Base-by-base conservation (phyloP, 2,329 filamentous ascomycete genomes). In the Fusarium sp. region DNA sequence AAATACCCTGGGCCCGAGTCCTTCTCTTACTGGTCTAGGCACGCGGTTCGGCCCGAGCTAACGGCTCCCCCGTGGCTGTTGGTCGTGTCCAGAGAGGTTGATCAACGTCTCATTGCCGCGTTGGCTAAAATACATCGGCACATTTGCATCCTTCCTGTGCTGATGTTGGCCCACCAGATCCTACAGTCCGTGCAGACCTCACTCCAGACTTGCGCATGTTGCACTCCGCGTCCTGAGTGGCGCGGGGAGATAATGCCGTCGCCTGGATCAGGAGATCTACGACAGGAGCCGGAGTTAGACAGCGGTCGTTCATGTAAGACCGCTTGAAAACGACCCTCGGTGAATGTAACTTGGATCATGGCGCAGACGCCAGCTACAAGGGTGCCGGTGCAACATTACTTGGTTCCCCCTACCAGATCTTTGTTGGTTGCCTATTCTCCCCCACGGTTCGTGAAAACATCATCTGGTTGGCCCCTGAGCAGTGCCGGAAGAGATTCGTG, bases 141-240 rank as follows among this genome's bases (percentile, higher is more conserved):
- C 57, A 69, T 62, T 57, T 27, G 30, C 32, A 66, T 66, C 66
- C 66, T 65, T 69, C 63, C 66, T 69, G 57, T 43, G 66, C 66
- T 69, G 63, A 69, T 66, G 38, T 66, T 69, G 45, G 66, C 66
- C 63, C 66, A 69, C 62, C 47, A 40, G 63, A 12, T 9, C 17
- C 14, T 27, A 4, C 20, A 9, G 54, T 25, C 54, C 14, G 54
- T 57, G 33, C 54, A 37, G 33, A 15, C 38, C 22, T 25, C 10
- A 32, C 33, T 25, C 52, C n/a, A 57, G 30, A 32, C 20, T 12
- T 15, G 27, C 33, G 65, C 56, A 27, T n/a, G 25, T 32, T 22
- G 52, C 54, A 22, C 52, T 57, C 62, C 33, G 30, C 37, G 17
- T 50, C 50, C 32, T 37, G 10, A 56, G 38, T 66, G 57, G 58